phyloP scores from a whole-genome alignment of 2,329 filamentous ascomycete species.

The Chaetomium olivaceum region DNA sequence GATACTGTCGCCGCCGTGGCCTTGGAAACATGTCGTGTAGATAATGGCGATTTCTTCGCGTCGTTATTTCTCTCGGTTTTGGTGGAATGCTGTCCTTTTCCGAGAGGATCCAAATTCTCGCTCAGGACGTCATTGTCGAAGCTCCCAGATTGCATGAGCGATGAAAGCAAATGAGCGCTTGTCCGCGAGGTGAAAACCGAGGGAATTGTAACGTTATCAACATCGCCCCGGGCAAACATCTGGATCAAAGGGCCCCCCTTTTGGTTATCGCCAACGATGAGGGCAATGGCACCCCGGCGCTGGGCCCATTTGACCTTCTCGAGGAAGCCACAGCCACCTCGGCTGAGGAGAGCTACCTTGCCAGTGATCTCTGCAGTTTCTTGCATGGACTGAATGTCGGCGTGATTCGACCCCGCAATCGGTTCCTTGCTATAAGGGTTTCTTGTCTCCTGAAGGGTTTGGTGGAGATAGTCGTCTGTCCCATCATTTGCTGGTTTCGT shows the following conservation, averaged over 20 bases:
- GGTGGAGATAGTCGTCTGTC: slow-evolving; percentile 81
- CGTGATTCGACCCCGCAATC: slow-evolving; percentile 56
- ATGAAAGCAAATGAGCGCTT: slow-evolving; percentile 88
- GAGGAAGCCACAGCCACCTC: slow-evolving; percentile 92
- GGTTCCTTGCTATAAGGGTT: slow-evolving; percentile 40
- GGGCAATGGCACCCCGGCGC: slow-evolving; percentile 78
- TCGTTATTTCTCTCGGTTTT: slow-evolving; percentile 43
- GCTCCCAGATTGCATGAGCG: slow-evolving; percentile 72
- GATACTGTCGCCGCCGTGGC: slow-evolving; percentile 30
- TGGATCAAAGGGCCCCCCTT: slow-evolving; percentile 87
- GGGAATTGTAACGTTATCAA: slow-evolving; percentile 90
- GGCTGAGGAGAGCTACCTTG: slow-evolving; percentile 86
- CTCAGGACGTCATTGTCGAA: slow-evolving; percentile 61
- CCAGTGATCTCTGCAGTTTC: slow-evolving; percentile 90
- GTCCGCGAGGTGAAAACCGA: slow-evolving; percentile 94
- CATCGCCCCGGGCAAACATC: slow-evolving; percentile 98
- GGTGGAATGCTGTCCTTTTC: slow-evolving; percentile 55
- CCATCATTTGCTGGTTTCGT: slow-evolving; percentile 61
- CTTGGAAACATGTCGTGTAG: neutral
- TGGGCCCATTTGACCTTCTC: slow-evolving; percentile 99
- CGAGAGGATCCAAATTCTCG: slow-evolving; percentile 58
- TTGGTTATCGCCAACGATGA: slow-evolving; percentile 93
- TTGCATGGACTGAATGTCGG: slow-evolving; percentile 88
- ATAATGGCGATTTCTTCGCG: slow-evolving; percentile 36
- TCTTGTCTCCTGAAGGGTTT: slow-evolving; percentile 42